phyloP scores from a whole-genome alignment of 306 rosid species.

The Albizia julibrissin region DNA sequence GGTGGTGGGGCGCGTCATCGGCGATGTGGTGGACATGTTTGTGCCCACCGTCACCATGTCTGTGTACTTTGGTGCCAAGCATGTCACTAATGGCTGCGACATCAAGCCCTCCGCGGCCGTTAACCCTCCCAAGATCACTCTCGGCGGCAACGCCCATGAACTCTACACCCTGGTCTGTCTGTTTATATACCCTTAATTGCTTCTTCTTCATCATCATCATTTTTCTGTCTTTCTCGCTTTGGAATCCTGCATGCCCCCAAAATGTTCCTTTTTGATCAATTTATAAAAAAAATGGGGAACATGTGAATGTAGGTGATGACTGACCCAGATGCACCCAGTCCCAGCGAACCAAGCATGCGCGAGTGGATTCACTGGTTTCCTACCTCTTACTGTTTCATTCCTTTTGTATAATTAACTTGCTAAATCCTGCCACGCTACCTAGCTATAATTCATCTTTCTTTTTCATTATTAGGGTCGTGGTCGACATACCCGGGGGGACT shows the following conservation, averaged over 20 bases:
- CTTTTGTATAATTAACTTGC: neutral
- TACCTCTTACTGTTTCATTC: neutral
- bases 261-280: neutral
- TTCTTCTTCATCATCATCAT: neutral
- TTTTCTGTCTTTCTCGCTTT: neutral
- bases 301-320: slow-evolving; percentile 77
- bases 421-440: neutral
- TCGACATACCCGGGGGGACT: slow-evolving; percentile 81
- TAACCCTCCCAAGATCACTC: slow-evolving; percentile 61
- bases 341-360: slow-evolving; percentile 90
- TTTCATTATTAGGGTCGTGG: slow-evolving; percentile 55
- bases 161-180: slow-evolving; percentile 72
- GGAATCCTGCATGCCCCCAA: neutral
- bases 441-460: neutral
- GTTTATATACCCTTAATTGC: no score
- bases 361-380: slow-evolving; percentile 83
- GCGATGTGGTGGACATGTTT: slow-evolving; percentile 89
- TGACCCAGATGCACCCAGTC: slow-evolving; percentile 94
- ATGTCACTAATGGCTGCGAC: slow-evolving; percentile 84
- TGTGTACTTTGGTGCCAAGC: slow-evolving; percentile 68
- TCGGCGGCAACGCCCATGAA: slow-evolving; percentile 49
- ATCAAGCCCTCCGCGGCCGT: slow-evolving; percentile 73
- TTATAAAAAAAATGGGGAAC: neutral
- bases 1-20: slow-evolving; percentile 83
- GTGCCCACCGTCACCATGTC: slow-evolving; percentile 64